These are phyloP conservation scores for Saccharomycopsis fodiens DNA, from an alignment of 805 yeast species.

Conservation along the genomic window DNA sequence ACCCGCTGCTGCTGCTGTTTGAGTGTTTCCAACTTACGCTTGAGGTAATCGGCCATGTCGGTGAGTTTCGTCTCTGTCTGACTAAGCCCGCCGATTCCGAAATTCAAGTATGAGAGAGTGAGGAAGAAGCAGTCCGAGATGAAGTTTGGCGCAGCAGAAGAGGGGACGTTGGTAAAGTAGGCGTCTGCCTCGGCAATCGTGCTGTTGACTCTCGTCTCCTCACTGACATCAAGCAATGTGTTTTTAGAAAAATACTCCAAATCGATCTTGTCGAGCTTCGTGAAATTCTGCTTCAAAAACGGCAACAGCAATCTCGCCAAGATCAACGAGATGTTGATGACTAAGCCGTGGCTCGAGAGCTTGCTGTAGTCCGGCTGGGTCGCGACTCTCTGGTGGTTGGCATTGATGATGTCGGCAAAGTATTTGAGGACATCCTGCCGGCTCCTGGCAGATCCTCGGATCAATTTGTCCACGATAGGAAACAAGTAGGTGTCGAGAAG, in stretches of 20 bases:
- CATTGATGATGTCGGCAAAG: conserved; percentile 68
- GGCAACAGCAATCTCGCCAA: conserved; percentile 74
- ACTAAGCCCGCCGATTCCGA: conserved; percentile 79
- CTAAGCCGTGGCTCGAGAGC: conserved; percentile 71
- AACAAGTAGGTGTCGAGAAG: conserved; percentile 53
- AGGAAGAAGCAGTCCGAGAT: conserved; percentile 87
- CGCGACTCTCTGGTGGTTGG: conserved; percentile 82
- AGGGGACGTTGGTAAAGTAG: conserved; percentile 36
- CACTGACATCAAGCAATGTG: conserved; percentile 50
- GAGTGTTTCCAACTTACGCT: conserved; percentile 41
- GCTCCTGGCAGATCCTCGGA: conserved; percentile 63
- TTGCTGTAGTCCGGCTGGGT: conserved; percentile 64
- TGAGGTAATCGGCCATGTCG: conserved; percentile 39
- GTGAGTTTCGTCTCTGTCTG: conserved; percentile 48
- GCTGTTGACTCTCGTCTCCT: conserved; percentile 79
- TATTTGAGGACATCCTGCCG: conserved; percentile 58
- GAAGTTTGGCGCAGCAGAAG: conserved; percentile 51
- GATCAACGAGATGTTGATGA: conserved; percentile 66
- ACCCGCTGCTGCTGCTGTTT: conserved; percentile 33
- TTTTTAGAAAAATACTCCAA: conserved; percentile 53
- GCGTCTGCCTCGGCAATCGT: conserved; percentile 63
- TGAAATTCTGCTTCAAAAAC: conserved; percentile 58
- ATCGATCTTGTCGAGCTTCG: conserved; percentile 73
- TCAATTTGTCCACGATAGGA: conserved; percentile 59
- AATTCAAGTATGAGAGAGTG: conserved; percentile 71